Evolutionary conservation across 805 yeast species (phyloP).

Genomic region (Kazachstania africana): DNA sequence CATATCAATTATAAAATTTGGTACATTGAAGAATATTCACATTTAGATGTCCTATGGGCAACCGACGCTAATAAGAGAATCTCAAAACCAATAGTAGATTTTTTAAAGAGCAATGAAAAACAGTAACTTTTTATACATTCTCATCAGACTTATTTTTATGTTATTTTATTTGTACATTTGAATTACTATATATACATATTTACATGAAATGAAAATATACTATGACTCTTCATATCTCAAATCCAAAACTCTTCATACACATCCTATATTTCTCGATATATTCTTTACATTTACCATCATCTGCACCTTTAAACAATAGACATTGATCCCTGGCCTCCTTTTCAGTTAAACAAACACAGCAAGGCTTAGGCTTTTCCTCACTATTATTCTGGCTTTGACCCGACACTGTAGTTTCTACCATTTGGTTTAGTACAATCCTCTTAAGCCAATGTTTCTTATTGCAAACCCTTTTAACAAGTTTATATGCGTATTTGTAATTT

Average conservation of each 20-base stretch:
- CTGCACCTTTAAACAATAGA: slow-evolving; percentile 55
- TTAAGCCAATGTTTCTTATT: too few relatives aligned
- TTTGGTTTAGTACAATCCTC: too few relatives aligned
- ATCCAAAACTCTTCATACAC: slow-evolving; percentile 92
- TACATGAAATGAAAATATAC: neutral
- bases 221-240: slow-evolving; percentile 25
- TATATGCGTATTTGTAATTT: too few relatives aligned
- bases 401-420: too few relatives aligned
- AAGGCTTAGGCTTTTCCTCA: slow-evolving; percentile 72
- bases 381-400: too few relatives aligned
- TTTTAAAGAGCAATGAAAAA: slow-evolving; percentile 12
- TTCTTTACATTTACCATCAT: slow-evolving; percentile 47
- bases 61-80: slow-evolving; percentile 54
- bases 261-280: slow-evolving; percentile 61
- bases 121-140: neutral
- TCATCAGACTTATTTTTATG: neutral
- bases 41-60: slow-evolving; percentile 93
- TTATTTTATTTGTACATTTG: neutral
- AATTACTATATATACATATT: neutral
- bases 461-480: too few relatives aligned
- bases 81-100: slow-evolving; percentile 38
- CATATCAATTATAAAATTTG: slow-evolving; percentile 20
- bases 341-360: slow-evolving; percentile 88
- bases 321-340: slow-evolving; percentile 81
- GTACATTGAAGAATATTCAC: slow-evolving; percentile 55